Conservation (phyloP, 73 alveolate genomes). For the Paramecium caudatum region DNA sequence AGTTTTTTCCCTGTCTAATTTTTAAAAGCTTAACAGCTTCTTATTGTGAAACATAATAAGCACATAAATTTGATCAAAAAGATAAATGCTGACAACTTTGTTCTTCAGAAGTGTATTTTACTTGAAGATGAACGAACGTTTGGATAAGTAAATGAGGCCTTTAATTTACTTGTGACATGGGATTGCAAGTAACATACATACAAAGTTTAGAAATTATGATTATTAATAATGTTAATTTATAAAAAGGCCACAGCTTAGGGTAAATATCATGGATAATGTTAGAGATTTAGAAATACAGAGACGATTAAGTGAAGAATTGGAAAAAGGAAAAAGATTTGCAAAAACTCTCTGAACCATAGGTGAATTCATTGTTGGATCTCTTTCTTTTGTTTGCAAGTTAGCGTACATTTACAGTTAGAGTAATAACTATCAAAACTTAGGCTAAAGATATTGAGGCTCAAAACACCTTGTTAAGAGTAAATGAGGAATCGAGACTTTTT, state of each 20-base stretch:
- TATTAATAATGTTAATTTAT: slow-evolving; percentile 33
- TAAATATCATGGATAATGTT: neutral
- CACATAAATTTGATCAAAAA: too few relatives aligned
- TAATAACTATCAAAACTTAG: neutral
- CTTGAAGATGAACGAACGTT: too few relatives aligned
- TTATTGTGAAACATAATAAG: too few relatives aligned
- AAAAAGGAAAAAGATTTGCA: slow-evolving; percentile 9
- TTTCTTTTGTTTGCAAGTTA: slow-evolving; percentile 48
- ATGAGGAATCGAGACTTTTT: slow-evolving; percentile 25
- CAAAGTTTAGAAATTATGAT: neutral
- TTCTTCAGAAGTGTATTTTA: too few relatives aligned
- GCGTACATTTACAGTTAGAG: slow-evolving; percentile 51
- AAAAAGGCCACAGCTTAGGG: slow-evolving; percentile 40
- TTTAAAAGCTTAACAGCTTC: too few relatives aligned
- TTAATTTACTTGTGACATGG: too few relatives aligned
- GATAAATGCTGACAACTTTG: too few relatives aligned
- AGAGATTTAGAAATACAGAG: slow-evolving; percentile 20
- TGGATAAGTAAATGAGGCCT: too few relatives aligned
- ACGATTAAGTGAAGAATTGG: slow-evolving; percentile 24
- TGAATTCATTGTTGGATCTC: neutral
- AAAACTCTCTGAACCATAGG: neutral
- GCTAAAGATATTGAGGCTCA: slow-evolving; percentile 28
- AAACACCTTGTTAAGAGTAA: slow-evolving; percentile 26
- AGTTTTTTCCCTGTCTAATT: too few relatives aligned
- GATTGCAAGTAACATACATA: too few relatives aligned